These are phyloP conservation scores for Podaxis pistillaris DNA, from an alignment of 768 basidiomycete species.

Conservation along the genomic window DNA sequence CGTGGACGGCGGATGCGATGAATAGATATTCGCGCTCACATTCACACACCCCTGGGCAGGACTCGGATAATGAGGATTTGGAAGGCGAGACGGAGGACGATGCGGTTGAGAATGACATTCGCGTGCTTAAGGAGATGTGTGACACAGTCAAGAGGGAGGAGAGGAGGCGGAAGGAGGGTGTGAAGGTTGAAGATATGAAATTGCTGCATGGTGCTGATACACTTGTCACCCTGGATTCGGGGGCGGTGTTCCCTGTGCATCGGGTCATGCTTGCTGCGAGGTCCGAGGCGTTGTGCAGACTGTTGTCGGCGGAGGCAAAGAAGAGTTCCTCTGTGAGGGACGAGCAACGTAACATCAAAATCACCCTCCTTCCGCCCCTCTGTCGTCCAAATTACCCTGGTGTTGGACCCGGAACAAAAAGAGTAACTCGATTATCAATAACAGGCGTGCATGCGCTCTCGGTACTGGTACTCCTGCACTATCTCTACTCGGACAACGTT, in stretches of 20 bases:
- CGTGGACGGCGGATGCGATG: not conserved
- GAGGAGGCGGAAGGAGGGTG: conserved; percentile 19
- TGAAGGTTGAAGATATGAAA: conserved; percentile 19
- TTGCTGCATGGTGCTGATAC: conserved; percentile 63
- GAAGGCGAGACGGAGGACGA: conserved; percentile 37
- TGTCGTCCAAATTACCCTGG: conserved; percentile 21
- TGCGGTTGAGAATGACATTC: conserved; percentile 36
- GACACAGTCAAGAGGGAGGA: conserved; percentile 29
- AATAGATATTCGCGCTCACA: not conserved
- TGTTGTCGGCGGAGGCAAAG: conserved; percentile 30
- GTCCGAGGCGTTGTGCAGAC: conserved; percentile 39
- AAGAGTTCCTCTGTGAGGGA: conserved; percentile 12
- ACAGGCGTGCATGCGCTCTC: conserved; percentile 62
- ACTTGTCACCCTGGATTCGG: conserved; percentile 40
- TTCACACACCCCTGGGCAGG: not conserved
- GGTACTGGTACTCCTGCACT: conserved; percentile 73
- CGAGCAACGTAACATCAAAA: conserved; percentile 15
- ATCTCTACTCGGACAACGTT: conserved; percentile 86
- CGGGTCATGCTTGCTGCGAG: conserved; percentile 64
- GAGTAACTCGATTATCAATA: conserved; percentile 39
- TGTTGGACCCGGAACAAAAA: conserved; percentile 22
- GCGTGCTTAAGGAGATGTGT: conserved; percentile 31
- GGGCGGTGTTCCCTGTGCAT: conserved; percentile 59
- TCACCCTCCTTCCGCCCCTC: conserved; percentile 12
- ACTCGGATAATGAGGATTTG: conserved; percentile 24